Conservation (phyloP, 2,329 filamentous ascomycete species). For the Xylogone sp. region DNA sequence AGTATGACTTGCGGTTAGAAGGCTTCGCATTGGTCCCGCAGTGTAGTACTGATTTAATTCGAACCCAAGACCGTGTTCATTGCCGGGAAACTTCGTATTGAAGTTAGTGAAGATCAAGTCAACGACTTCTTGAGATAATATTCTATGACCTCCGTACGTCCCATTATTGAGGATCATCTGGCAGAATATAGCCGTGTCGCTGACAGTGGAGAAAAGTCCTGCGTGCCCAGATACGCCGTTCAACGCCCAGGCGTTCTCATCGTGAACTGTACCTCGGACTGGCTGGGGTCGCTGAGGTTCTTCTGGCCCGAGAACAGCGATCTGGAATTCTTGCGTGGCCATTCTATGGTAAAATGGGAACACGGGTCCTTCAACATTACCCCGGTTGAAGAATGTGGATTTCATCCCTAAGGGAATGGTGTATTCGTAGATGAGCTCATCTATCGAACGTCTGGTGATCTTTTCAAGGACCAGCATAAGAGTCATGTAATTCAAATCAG, state of each 20-base stretch:
- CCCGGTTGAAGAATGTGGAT: conserved; percentile 31
- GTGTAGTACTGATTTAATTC: conserved; percentile 31
- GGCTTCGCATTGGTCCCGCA: conserved; percentile 25
- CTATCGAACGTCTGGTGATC: conserved; percentile 21
- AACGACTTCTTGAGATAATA: conserved; percentile 25
- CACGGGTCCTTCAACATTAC: conserved; percentile 23
- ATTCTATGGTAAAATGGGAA: conserved; percentile 22
- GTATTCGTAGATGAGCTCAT: conserved; percentile 22
- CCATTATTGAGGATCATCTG: conserved; percentile 36
- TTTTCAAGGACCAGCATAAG: conserved; percentile 26
- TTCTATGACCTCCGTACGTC: conserved; percentile 26
- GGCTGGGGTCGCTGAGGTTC: conserved; percentile 33
- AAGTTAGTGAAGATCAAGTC: conserved; percentile 31
- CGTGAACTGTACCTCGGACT: conserved; percentile 33
- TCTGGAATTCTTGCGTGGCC: conserved; percentile 30
- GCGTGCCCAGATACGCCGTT: conserved; percentile 32
- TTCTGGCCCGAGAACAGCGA: conserved; percentile 22
- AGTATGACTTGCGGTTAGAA: conserved; percentile 22
- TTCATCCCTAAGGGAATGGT: conserved; percentile 26
- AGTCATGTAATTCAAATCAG: conserved; percentile 33
- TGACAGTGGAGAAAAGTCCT: conserved; percentile 31
- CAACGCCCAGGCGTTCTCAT: conserved; percentile 33
- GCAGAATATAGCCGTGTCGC: conserved; percentile 27
- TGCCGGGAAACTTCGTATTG: conserved; percentile 23
- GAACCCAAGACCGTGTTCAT: conserved; percentile 28